Conservation (phyloP, 768 basidiomycete species). For the Amanita rubescens region DNA sequence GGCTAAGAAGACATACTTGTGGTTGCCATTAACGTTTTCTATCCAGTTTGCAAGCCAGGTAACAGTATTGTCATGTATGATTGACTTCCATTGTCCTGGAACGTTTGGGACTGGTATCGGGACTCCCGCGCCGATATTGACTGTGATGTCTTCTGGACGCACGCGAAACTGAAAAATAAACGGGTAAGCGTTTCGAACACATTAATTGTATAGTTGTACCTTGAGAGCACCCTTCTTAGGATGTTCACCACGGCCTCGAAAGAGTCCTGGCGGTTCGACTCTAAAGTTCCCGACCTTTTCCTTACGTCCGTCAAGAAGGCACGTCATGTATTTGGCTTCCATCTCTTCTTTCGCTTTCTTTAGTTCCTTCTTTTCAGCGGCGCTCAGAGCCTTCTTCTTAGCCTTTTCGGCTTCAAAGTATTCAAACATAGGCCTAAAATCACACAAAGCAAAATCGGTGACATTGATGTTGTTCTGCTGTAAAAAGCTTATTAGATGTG, state of each 20-base stretch:
- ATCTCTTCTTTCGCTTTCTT: slow-evolving; percentile 80
- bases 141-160: slow-evolving; percentile 87
- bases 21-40: slow-evolving; percentile 92
- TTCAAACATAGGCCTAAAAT: slow-evolving; percentile 93
- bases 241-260: slow-evolving; percentile 96
- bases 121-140: slow-evolving; percentile 82
- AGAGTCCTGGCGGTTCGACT: slow-evolving; percentile 97
- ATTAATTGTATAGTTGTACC: slow-evolving; percentile 47
- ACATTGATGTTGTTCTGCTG: slow-evolving; percentile 73
- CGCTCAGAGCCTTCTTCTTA: slow-evolving; percentile 81
- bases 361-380: slow-evolving; percentile 84
- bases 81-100: slow-evolving; percentile 84
- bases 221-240: slow-evolving; percentile 96
- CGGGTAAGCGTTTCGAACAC: background rate
- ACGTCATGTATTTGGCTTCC: slow-evolving; percentile 80
- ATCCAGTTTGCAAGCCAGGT: slow-evolving; percentile 99
- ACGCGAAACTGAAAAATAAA: slow-evolving; percentile 59
- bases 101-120: slow-evolving; percentile 83
- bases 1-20: slow-evolving; percentile 97
- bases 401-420: slow-evolving; percentile 89
- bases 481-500: background rate
- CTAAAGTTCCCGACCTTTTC: slow-evolving; percentile 99
- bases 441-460: slow-evolving; percentile 69
- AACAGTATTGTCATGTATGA: slow-evolving; percentile 91
- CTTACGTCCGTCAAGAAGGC: slow-evolving; percentile 90